Evolutionary conservation across 1,284 basidiomycete species (phyloP).

Genomic region (Paramarasmius palmivorus): DNA sequence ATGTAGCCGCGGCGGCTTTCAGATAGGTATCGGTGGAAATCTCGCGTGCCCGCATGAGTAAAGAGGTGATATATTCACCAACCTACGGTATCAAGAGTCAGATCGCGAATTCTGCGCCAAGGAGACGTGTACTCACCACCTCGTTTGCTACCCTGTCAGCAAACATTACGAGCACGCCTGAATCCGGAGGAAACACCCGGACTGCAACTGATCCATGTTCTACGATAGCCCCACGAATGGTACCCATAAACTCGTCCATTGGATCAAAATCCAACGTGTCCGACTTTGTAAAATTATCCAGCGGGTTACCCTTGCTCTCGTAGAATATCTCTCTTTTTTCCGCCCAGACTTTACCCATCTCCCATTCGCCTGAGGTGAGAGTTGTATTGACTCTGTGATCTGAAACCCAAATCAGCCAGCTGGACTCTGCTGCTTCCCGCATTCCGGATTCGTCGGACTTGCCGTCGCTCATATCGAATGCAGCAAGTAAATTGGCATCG

Average conservation of each 20-base stretch:
- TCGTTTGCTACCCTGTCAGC: slow-evolving; percentile 77
- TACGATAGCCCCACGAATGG: slow-evolving; percentile 63
- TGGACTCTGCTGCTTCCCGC: slow-evolving; percentile 76
- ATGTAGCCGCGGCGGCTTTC: slow-evolving; percentile 86
- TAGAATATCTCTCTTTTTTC: slow-evolving; percentile 96
- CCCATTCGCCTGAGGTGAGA: slow-evolving; percentile 63
- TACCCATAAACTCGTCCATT: slow-evolving; percentile 89
- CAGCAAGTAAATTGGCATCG: slow-evolving; percentile 79
- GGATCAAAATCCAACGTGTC: slow-evolving; percentile 80
- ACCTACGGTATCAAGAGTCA: slow-evolving; percentile 47
- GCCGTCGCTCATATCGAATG: slow-evolving; percentile 83
- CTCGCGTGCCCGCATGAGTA: slow-evolving; percentile 78
- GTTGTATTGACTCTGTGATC: background rate
- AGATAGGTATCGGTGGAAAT: slow-evolving; percentile 78
- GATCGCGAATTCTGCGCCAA: slow-evolving; percentile 6
- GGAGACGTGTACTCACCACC: slow-evolving; percentile 46
- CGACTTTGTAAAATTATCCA: slow-evolving; percentile 73
- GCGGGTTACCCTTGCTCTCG: slow-evolving; percentile 77
- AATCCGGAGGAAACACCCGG: slow-evolving; percentile 81
- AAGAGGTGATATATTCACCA: slow-evolving; percentile 81
- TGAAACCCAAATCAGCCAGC: slow-evolving; percentile 80
- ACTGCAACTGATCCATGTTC: slow-evolving; percentile 82
- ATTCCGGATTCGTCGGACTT: slow-evolving; percentile 71
- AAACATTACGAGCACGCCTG: slow-evolving; percentile 74
- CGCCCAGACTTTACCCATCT: slow-evolving; percentile 89